phyloP scores from a whole-genome alignment of 2,329 filamentous ascomycete species.

The Aspergillus neoniger region DNA sequence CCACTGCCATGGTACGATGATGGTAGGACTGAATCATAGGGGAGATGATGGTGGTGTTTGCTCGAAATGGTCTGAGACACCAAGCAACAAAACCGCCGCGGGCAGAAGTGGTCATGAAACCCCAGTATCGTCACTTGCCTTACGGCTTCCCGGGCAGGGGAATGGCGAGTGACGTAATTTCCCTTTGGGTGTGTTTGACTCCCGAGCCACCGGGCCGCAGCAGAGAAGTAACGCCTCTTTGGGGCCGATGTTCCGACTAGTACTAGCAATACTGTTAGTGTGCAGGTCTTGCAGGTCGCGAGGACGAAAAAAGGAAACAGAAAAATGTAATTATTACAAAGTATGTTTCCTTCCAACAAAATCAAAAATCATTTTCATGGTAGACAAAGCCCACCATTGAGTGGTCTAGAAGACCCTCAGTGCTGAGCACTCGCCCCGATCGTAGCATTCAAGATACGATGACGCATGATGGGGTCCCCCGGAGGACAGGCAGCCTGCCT shows the following conservation, averaged over 20 bases:
- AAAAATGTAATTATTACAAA: neutral
- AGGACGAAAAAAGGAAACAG: conserved; percentile 13
- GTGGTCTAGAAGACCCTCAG: neutral
- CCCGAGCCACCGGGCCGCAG: conserved; percentile 20
- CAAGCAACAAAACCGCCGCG: neutral
- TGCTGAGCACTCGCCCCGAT: neutral
- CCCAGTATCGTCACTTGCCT: conserved; percentile 2
- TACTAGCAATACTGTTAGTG: neutral
- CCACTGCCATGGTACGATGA: conserved; percentile 2
- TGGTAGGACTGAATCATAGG: neutral
- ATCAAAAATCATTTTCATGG: too few relatives aligned
- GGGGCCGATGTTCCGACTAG: conserved; percentile 18
- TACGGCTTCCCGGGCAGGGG: neutral
- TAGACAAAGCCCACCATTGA: neutral
- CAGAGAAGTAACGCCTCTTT: conserved; percentile 19
- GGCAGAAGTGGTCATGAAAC: neutral
- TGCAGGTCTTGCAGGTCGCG: neutral
- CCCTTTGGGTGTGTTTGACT: conserved; percentile 2
- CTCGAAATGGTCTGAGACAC: conserved; percentile 3
- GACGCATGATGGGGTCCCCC: neutral
- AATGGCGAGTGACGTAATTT: conserved; percentile 5
- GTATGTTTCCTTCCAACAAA: too few relatives aligned
- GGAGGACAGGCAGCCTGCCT: conserved; percentile 1
- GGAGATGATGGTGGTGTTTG: neutral
- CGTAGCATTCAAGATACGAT: neutral